phyloP scores from a whole-genome alignment of 768 basidiomycete species.

The Collybia mongolica region DNA sequence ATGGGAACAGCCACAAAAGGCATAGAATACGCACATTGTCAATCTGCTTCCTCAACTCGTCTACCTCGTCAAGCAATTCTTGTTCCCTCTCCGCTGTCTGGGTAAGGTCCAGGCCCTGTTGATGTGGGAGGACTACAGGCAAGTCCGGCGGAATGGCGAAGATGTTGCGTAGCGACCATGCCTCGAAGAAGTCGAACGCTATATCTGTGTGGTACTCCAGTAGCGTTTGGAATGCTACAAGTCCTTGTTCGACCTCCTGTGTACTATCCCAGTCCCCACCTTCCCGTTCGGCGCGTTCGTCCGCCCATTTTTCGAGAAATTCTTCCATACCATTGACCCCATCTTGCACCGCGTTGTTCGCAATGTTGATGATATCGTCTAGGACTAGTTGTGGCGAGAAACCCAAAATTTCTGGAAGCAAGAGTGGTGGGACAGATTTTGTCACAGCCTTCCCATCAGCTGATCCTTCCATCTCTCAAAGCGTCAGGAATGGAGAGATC shows the following conservation, averaged over 20 bases:
- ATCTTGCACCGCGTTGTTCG: constrained; percentile 76
- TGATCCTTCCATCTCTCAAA: background rate
- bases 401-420: constrained; percentile 73
- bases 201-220: constrained; percentile 87
- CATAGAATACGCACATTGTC: constrained; percentile 55
- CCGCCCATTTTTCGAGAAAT: constrained; percentile 72
- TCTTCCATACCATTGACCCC: constrained; percentile 80
- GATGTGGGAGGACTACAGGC: constrained; percentile 75
- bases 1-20: background rate
- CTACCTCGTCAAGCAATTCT: constrained; percentile 65
- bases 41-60: constrained; percentile 62
- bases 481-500: too few species aligned
- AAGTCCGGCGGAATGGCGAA: constrained; percentile 73
- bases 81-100: constrained; percentile 55
- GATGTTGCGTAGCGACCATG: constrained; percentile 86
- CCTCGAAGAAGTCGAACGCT: constrained; percentile 90
- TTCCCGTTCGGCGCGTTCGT: constrained; percentile 51
- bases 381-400: constrained; percentile 84
- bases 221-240: constrained; percentile 85
- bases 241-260: constrained; percentile 74
- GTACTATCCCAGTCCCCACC: constrained; percentile 54
- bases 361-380: constrained; percentile 84
- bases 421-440: constrained; percentile 37
- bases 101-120: constrained; percentile 67
- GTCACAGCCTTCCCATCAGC: background rate